Base-by-base conservation (phyloP, 345 rosid genomes). In the Dipteronia dyeriana region DNA sequence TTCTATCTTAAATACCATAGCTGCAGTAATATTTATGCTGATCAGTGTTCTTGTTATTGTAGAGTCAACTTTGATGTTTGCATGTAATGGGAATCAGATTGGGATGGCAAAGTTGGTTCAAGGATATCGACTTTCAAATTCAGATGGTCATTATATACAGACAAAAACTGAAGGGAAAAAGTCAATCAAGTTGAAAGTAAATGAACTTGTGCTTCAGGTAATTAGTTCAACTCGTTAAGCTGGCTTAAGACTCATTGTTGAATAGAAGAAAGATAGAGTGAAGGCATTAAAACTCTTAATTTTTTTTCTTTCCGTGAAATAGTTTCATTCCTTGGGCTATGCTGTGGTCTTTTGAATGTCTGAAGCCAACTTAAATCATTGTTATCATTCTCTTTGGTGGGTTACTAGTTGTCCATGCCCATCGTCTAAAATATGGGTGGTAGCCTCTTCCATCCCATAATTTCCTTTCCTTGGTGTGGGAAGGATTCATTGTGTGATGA, bases 31-130 rank as follows among this genome's bases (percentile, higher is more conserved):
- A 23, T 51, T 78, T 61, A 73, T 67, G 74, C 83, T 88, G 78
- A 89, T 79, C 16, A 22, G 13, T 79, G 39, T 78, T 73, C 79
- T 62, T 78, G 39, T 77, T 59, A 70, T 76, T 86, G 83, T 87
- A 96, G 98, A 96, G 82, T 96, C 98, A 73, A 89, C 95, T 85
- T 86, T 96, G 94, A 80, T 92, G 92, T 94, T 86, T 87, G 94
- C 93, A 82, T 88, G 91, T 81, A 87, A 91, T 81, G 99, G 97
- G 53, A 85, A 75, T 79, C 97, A 89, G 78, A 89, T 96, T 83
- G 89, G 94, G 74, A 80, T 94, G 80, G 97, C 97, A 38, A 96
- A 89, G 91, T 86, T 96, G 89, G 82, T 90, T 78, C 97, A 91
- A 83, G 95, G 98, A 53, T 90, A 86, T 82, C 91, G 85, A 43